Evolutionary conservation across 352 stramenopile species (phyloP), one percentile per base, ranked within the genome.

Genomic region (Pythium insidiosum): DNA sequence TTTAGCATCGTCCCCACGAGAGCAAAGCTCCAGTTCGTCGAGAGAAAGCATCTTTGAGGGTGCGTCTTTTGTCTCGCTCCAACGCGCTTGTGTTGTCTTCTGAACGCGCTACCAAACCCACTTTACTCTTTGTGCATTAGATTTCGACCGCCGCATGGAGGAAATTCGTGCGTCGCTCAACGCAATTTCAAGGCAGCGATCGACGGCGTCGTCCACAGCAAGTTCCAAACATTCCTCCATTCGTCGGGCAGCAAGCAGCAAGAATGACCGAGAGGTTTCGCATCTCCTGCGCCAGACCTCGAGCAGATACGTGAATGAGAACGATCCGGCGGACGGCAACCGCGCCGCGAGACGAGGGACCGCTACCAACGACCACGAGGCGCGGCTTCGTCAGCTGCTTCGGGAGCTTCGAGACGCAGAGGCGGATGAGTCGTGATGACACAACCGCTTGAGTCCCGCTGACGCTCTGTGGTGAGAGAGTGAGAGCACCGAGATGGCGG

Each of bases 91-190:
- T 37, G 38, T 38, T 46, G 15, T 53, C 48, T 13, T 49, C 19
- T 16, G n/a, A n/a, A n/a, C n/a, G n/a, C n/a, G n/a, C n/a, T n/a
- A n/a, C n/a, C n/a, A n/a, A n/a, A n/a, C n/a, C n/a, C n/a, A n/a
- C n/a, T n/a, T n/a, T n/a, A n/a, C n/a, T n/a, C n/a, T n/a, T n/a
- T n/a, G n/a, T n/a, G n/a, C 28, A 9, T 33, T 33, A 84, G 74
- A 84, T 45, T 83, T 84, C 31, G 74, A 87, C 44, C 63, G 63
- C 38, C 68, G 74, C 5, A 87, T 87, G 74, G 71, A 84, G 44
- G 64, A 87, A 47, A 83, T 84, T 23, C 74, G 74, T 1, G 59
- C 59, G 34, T 87, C 74, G 4, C 49, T 87, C 16, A 79, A 70
- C 18, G 56, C 66, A 23, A 79, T 87, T 15, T 18, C 13, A 33